Base-by-base conservation (phyloP, 2,329 filamentous ascomycete genomes). In the Colletotrichum sp. region DNA sequence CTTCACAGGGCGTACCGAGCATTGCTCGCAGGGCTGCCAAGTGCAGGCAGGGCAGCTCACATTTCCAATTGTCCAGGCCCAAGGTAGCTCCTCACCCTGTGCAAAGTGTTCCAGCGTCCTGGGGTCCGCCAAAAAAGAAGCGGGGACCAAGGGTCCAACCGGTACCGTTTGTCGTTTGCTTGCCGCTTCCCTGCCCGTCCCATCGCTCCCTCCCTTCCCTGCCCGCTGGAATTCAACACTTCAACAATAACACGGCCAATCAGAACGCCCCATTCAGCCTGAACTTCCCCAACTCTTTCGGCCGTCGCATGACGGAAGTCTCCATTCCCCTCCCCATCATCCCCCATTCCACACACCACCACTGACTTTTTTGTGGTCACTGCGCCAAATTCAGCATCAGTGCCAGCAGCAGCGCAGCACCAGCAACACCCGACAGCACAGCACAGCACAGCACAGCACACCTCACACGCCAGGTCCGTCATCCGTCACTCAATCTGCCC, bases 231-330 rank as follows among this genome's bases (percentile, higher is more conserved):
- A 76, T 79, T 80, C 79, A 80, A 80, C 79, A 80, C 77, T 77
- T 78, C 79, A 80, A 81, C 79, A 78, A 81, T 79, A 78, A 80
- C 52, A 44, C 16, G 30, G 15, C 75, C 75, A 76, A 76, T 75
- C 60, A 75, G 13, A 32, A 26, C 8, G 8, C 36, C 60, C 24
- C 24, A 64, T 76, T 72, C 70, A 69, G 66, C 72, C 72, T 73
- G 77, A 79, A 81, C 69, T 79, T 82, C 80, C 81, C 80, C 80
- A 81, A 82, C 80, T 81, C 79, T 81, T 81, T 80, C 75, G 72
- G 75, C 75, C 72, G 72, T 68, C 75, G 72, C 75, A 76, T 76
- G 72, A 77, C 72, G 75, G 75, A 72, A 24, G 75, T 77, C 75
- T 76, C 68, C 72, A 77, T 52, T 62, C 57, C 39, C 34, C 16